phyloP scores from a whole-genome alignment of 2,329 filamentous ascomycete species.

The Alternaria panax region DNA sequence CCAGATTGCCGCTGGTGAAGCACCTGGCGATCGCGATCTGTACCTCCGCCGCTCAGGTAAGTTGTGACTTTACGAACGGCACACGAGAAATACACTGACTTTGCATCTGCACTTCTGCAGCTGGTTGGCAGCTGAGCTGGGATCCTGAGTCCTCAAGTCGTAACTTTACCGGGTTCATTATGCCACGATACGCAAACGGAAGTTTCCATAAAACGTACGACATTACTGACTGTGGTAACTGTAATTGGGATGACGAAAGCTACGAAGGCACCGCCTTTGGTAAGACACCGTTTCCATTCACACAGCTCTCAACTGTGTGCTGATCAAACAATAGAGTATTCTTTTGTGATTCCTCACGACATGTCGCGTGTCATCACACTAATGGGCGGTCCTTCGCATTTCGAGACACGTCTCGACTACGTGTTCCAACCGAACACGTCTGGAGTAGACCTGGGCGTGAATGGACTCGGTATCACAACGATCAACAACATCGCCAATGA shows the following conservation, averaged over 20 bases:
- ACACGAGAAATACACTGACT: too few relatives aligned
- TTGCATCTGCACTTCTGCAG: too few relatives aligned
- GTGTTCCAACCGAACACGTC: constrained; percentile 51
- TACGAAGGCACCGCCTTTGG: constrained; percentile 54
- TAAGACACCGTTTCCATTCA: constrained; percentile 5
- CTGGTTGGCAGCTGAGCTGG: constrained; percentile 56
- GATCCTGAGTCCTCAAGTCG: constrained; percentile 46
- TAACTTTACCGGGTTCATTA: constrained; percentile 49
- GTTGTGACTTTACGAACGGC: too few relatives aligned
- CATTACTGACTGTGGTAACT: constrained; percentile 52
- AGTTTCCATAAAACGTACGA: constrained; percentile 51
- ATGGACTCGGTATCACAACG: constrained; percentile 46
- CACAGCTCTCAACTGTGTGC: not conserved
- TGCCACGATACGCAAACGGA: constrained; percentile 47
- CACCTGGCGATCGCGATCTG: constrained; percentile 50
- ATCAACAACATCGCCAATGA: constrained; percentile 52
- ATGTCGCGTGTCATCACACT: constrained; percentile 52
- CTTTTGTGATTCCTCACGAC: constrained; percentile 55
- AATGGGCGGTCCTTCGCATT: constrained; percentile 51
- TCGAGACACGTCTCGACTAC: constrained; percentile 53
- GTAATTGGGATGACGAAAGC: constrained; percentile 52
- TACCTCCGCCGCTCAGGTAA: constrained; percentile 51
- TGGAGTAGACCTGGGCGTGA: constrained; percentile 46
- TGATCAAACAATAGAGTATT: constrained; percentile 45
- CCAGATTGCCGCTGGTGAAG: constrained; percentile 51